A percentile compares a stretch with the other conserved stretches of the same genome.
These are phyloP conservation scores for Carex arenaria DNA, from an alignment of 202 grass and related monocot genomes.

Conservation along the genomic window DNA sequence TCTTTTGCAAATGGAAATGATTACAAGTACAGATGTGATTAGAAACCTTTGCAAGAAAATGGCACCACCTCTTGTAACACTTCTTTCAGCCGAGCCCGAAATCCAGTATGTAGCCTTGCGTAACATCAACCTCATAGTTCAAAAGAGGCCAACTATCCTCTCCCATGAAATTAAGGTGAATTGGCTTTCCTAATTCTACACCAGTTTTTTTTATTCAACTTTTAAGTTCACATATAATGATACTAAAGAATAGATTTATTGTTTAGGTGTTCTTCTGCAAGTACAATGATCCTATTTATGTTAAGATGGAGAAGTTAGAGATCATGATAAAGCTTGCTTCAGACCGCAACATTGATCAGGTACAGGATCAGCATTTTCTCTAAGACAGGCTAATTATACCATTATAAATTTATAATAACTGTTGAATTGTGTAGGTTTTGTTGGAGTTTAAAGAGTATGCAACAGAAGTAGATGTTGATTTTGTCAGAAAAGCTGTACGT, in stretches of 20 bases:
- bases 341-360: slow-evolving; percentile 97
- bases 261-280: slow-evolving; percentile 99
- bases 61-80: slow-evolving; percentile 94
- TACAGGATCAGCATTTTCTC: slow-evolving; percentile 29
- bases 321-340: slow-evolving; percentile 99
- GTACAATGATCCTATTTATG: slow-evolving; percentile 99
- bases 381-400: not conserved
- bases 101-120: slow-evolving; percentile 97
- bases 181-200: slow-evolving; percentile 20
- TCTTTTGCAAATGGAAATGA: slow-evolving; percentile 98
- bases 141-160: slow-evolving; percentile 98
- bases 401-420: not conserved
- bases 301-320: slow-evolving; percentile 99
- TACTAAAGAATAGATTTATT: slow-evolving; percentile 12
- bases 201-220: not conserved
- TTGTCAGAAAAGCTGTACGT: slow-evolving; percentile 98
- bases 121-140: slow-evolving; percentile 98
- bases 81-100: slow-evolving; percentile 95
- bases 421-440: slow-evolving; percentile 51
- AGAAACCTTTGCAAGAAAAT: slow-evolving; percentile 99
- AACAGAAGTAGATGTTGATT: slow-evolving; percentile 99
- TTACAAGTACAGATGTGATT: slow-evolving; percentile 90
- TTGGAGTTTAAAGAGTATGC: slow-evolving; percentile 99
- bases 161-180: slow-evolving; percentile 98
- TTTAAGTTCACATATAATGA: not conserved